Conservation (phyloP, 192 early-diverging fungal genomes). For the Glomus cerebriforme region DNA sequence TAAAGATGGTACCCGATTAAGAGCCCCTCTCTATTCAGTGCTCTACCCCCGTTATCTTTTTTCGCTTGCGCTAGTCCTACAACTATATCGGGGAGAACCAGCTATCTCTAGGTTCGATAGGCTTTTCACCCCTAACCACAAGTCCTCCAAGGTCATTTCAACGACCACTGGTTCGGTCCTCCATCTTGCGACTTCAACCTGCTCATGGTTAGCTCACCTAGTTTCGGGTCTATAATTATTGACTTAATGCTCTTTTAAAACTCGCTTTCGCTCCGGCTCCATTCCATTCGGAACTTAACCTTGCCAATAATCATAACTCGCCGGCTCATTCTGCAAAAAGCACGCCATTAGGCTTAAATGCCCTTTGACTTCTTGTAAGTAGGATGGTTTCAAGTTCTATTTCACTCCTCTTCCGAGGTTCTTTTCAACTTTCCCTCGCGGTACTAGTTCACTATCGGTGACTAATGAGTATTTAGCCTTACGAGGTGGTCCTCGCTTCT, state of each 20-base stretch:
- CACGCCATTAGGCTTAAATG: slow-evolving; percentile 25
- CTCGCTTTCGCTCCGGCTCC: slow-evolving; percentile 22
- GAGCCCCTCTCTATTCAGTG: slow-evolving; percentile 21
- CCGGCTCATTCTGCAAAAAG: slow-evolving; percentile 26
- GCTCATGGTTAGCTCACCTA: slow-evolving; percentile 23
- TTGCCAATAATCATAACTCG: slow-evolving; percentile 25
- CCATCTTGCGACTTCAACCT: slow-evolving; percentile 1
- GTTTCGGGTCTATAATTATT: slow-evolving; percentile 24
- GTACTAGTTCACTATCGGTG: slow-evolving; percentile 66
- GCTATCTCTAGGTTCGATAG: slow-evolving; percentile 20
- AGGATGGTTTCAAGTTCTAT: slow-evolving; percentile 58
- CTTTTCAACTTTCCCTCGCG: slow-evolving; percentile 73
- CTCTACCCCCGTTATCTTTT: slow-evolving; percentile 12
- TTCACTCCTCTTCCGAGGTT: slow-evolving; percentile 65
- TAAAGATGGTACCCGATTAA: slow-evolving; percentile 21
- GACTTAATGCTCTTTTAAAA: slow-evolving; percentile 18
- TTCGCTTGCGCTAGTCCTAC: slow-evolving; percentile 21
- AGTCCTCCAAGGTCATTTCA: slow-evolving; percentile 23
- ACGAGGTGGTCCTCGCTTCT: slow-evolving; percentile 14
- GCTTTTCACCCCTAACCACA: slow-evolving; percentile 19
- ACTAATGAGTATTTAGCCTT: slow-evolving; percentile 25
- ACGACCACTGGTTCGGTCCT: slow-evolving; percentile 13
- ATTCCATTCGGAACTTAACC: slow-evolving; percentile 9
- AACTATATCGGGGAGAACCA: slow-evolving; percentile 25
- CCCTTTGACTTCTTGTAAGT: slow-evolving; percentile 25